These are phyloP conservation scores for Myxozyma kluyveri DNA, from an alignment of 805 yeast genomes.

Conservation along the genomic window DNA sequence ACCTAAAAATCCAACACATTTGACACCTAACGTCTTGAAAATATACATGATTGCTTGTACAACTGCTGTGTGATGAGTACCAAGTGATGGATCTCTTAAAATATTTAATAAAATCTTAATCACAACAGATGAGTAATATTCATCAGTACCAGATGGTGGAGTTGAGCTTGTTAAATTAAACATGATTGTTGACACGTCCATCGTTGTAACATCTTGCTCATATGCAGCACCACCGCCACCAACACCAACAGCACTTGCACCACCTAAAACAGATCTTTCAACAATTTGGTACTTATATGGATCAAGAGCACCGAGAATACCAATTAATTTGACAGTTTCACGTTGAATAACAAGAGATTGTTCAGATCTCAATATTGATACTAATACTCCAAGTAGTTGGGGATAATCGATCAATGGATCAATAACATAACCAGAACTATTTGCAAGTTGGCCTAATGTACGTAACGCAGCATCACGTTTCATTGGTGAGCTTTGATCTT, in stretches of 20 bases:
- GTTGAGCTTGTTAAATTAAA: conserved; percentile 80
- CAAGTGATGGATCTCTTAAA: conserved; percentile 77
- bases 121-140: conserved; percentile 93
- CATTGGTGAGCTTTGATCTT: conserved; percentile 84
- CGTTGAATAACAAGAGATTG: conserved; percentile 69
- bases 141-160: conserved; percentile 79
- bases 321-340: conserved; percentile 84
- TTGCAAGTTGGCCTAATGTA: conserved; percentile 82
- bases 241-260: too few relatives aligned
- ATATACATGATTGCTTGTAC: conserved; percentile 93
- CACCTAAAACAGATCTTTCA: conserved; percentile 63
- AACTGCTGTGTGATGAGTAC: conserved; percentile 83
- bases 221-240: conserved; percentile 31
- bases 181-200: conserved; percentile 63
- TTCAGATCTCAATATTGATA: conserved; percentile 78
- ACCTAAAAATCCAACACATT: conserved; percentile 85
- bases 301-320: conserved; percentile 93
- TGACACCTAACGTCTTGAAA: conserved; percentile 80
- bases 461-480: conserved; percentile 87
- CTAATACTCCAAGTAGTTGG: conserved; percentile 74
- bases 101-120: conserved; percentile 80
- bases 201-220: conserved; percentile 84
- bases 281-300: conserved; percentile 94
- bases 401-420: conserved; percentile 92
- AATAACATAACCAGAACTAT: conserved; percentile 91